Evolutionary conservation across 148 eudicot species (phyloP), one percentile per base, ranked within the genome.

Genomic region (Cornus controversa): DNA sequence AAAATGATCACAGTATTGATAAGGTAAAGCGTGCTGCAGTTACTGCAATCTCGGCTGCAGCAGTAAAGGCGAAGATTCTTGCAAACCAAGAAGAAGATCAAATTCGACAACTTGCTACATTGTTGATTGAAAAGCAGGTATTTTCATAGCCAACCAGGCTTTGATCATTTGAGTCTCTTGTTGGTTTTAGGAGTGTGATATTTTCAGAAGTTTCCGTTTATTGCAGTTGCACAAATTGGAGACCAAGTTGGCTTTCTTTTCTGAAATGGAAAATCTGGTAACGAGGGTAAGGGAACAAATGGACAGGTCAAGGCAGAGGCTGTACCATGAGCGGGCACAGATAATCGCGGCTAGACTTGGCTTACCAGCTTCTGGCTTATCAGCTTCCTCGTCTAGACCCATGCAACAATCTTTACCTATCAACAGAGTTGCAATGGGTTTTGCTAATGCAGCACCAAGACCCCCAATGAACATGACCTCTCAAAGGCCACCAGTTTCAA

Each of bases 51-150:
- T 90, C 98, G 18, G 97, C 98, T 66, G 99, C 98, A 71, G 98
- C 97, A 50, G 92, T 93, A 84, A 96, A 96, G 84, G 97, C 99
- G 70, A 96, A 93, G 83, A 81, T 90, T 83, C 94, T 96, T 62
- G 98, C 93, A n/a, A 82, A 89, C 73, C 93, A 96, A 71, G 99
- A 96, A 83, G 99, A 96, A 87, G 95, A 92, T 42, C 94, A 92
- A 80, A 88, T 93, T 27, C 90, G 81, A 78, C 95, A 89, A 81
- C 91, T 96, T 72, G 88, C 99, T 40, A 78, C 95, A 24, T 67
- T 85, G 47, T 76, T 96, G 82, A 86, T 96, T 54, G 99, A 96
- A 60, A 93, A 92, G 76, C 99, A 96, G 99, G 99, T 93, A 86
- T 54, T 67, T 36, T 74, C n/a, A 54, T 69, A 66, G 42, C 9